Conservation (phyloP, 2,329 filamentous ascomycete genomes). For the Cordyceps pruinosa region DNA sequence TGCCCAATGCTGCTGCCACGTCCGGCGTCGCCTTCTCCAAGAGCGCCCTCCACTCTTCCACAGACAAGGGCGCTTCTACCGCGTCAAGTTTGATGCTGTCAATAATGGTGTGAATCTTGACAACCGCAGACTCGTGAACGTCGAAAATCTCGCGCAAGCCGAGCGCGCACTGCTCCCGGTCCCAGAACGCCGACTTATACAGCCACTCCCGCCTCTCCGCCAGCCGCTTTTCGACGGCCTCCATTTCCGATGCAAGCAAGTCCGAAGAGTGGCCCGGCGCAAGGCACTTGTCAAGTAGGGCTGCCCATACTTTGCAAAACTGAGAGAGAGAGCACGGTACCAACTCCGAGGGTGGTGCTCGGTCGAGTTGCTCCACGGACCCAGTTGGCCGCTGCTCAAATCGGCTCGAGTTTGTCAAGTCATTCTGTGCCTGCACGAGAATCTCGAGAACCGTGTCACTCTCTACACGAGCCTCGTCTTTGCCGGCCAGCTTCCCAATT, state of each 20-base stretch:
- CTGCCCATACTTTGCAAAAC: background rate
- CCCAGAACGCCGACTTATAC: background rate
- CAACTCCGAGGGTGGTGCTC: background rate
- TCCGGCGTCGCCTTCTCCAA: background rate
- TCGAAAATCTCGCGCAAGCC: background rate
- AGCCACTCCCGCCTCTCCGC: background rate
- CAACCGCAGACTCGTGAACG: background rate
- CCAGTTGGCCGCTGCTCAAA: background rate
- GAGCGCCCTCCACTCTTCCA: background rate
- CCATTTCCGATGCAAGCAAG: background rate
- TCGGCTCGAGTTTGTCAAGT: constrained; percentile 2
- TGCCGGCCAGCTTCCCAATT: background rate
- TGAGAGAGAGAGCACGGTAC: constrained; percentile 1
- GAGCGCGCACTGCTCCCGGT: background rate
- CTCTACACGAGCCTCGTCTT: background rate
- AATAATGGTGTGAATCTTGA: background rate
- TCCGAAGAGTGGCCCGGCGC: background rate
- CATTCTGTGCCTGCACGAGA: background rate
- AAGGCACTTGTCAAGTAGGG: background rate
- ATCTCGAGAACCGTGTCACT: background rate
- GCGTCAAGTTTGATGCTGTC: background rate
- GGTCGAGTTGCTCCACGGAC: background rate
- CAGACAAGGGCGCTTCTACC: background rate
- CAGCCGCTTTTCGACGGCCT: background rate
- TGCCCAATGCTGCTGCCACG: background rate